A percentile compares a stretch with the other conserved stretches of the same genome.
Evolutionary conservation across 306 rosid genomes (phyloP).

Genomic region (Vigna trinervia): DNA sequence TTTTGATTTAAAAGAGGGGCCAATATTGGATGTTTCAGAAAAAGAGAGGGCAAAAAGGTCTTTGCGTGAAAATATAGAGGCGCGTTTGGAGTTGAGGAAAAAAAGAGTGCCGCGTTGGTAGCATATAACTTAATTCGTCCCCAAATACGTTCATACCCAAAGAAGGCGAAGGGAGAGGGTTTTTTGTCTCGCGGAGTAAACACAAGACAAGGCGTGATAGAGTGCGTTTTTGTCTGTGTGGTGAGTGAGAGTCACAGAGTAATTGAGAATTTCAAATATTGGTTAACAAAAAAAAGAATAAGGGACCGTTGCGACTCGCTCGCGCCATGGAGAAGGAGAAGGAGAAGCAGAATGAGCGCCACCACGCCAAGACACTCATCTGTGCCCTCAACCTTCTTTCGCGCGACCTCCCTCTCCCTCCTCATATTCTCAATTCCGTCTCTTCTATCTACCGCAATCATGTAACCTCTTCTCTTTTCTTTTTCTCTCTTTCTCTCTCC

Average conservation of each 20-base stretch:
- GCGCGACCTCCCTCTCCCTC: constrained; percentile 89
- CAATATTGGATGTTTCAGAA: not conserved
- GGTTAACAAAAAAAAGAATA: constrained; percentile 32
- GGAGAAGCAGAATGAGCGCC: not conserved
- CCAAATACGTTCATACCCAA: constrained; percentile 38
- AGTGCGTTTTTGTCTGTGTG: constrained; percentile 22
- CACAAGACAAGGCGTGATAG: constrained; percentile 13
- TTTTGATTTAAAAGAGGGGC: not conserved
- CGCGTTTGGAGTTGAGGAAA: constrained; percentile 5
- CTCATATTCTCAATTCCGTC: constrained; percentile 75
- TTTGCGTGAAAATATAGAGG: not conserved
- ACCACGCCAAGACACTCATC: constrained; percentile 67
- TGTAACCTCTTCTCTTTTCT: constrained; percentile 41
- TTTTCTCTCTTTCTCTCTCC: not conserved
- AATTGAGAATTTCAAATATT: constrained; percentile 41
- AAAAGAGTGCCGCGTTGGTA: not conserved
- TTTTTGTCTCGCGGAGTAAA: constrained; percentile 32
- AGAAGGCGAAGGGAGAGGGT: constrained; percentile 44
- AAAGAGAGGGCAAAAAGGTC: not conserved
- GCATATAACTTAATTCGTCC: constrained; percentile 18
- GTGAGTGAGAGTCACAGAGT: constrained; percentile 38
- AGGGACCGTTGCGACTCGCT: constrained; percentile 43
- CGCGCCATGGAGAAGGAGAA: constrained; percentile 73
- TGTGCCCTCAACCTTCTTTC: constrained; percentile 91
- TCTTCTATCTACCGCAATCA: constrained; percentile 62